Percentiles rank a stretch among this genome's conserved stretches.
These are phyloP conservation scores for Globisporangium cederbergense DNA, from an alignment of 352 stramenopile species.

Conservation along the genomic window DNA sequence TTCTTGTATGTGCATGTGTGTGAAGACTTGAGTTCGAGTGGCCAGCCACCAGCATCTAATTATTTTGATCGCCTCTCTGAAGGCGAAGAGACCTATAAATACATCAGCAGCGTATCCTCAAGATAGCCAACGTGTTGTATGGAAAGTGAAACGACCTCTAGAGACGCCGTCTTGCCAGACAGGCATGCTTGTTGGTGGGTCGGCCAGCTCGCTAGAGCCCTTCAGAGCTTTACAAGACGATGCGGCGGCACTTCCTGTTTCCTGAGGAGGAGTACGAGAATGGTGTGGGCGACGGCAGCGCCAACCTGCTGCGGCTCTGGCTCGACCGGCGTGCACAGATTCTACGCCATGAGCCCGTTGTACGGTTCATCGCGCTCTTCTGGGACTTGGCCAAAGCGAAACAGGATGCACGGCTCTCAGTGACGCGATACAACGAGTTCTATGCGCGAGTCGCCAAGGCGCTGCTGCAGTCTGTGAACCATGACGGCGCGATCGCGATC, in stretches of 20 bases:
- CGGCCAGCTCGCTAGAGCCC: no score
- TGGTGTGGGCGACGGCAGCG: conserved; percentile 51
- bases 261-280: conserved; percentile 50
- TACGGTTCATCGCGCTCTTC: conserved; percentile 38
- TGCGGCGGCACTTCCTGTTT: conserved; percentile 69
- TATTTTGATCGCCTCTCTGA: background rate
- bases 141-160: background rate
- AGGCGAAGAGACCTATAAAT: conserved; percentile 4
- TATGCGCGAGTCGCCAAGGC: conserved; percentile 59
- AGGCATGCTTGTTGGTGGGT: background rate
- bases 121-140: background rate
- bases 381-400: conserved; percentile 60
- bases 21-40: background rate
- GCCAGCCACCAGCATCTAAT: background rate
- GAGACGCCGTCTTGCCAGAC: background rate
- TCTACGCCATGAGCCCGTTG: conserved; percentile 30
- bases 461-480: conserved; percentile 46
- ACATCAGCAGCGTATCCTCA: background rate
- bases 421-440: conserved; percentile 45
- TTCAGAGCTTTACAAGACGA: conserved; percentile 6
- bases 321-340: conserved; percentile 39
- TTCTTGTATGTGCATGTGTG: background rate
- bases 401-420: conserved; percentile 21
- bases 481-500: conserved; percentile 30
- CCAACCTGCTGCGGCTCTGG: conserved; percentile 54